Evolutionary conservation across 371 early-diverging fungal genomes (phyloP).

Genomic region (Actinomortierella wolfii): DNA sequence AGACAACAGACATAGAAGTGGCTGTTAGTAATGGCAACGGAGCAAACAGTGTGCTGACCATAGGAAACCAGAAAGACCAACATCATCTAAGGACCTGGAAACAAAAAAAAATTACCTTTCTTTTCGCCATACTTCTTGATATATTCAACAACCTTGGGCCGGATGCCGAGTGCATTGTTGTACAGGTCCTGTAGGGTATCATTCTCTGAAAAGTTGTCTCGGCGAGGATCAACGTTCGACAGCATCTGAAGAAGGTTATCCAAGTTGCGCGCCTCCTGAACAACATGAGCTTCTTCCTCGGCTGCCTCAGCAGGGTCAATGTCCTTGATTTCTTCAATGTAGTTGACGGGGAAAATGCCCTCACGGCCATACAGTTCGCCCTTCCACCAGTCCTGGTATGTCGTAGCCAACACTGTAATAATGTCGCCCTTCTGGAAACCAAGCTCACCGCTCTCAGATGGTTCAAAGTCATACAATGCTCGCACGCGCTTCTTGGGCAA

Average conservation of each 20-base stretch:
- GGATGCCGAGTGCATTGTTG: slow-evolving; percentile 32
- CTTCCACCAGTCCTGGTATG: slow-evolving; percentile 93
- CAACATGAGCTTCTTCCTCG: slow-evolving; percentile 74
- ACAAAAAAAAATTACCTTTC: slow-evolving; percentile 19
- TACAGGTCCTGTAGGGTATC: slow-evolving; percentile 73
- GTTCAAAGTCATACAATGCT: slow-evolving; percentile 86
- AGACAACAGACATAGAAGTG: not conserved
- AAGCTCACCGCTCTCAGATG: slow-evolving; percentile 84
- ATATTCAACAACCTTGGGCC: slow-evolving; percentile 42
- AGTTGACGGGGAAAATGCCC: slow-evolving; percentile 90
- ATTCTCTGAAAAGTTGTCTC: slow-evolving; percentile 88
- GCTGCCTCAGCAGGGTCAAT: slow-evolving; percentile 51
- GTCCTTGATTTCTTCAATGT: slow-evolving; percentile 66
- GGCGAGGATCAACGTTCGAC: slow-evolving; percentile 73
- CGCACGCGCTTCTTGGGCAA: slow-evolving; percentile 63
- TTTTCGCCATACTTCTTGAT: slow-evolving; percentile 44
- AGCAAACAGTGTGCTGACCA: not conserved
- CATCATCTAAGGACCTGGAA: too few relatives aligned
- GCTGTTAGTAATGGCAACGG: not conserved
- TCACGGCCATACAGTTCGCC: slow-evolving; percentile 73
- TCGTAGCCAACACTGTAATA: slow-evolving; percentile 80
- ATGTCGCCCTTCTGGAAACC: slow-evolving; percentile 81
- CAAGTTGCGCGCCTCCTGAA: slow-evolving; percentile 75
- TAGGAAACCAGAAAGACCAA: too few relatives aligned
- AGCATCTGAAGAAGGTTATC: slow-evolving; percentile 80